These are phyloP conservation scores for Aureobasidium sp. DNA, from an alignment of 2,329 filamentous ascomycete species.

Conservation along the genomic window DNA sequence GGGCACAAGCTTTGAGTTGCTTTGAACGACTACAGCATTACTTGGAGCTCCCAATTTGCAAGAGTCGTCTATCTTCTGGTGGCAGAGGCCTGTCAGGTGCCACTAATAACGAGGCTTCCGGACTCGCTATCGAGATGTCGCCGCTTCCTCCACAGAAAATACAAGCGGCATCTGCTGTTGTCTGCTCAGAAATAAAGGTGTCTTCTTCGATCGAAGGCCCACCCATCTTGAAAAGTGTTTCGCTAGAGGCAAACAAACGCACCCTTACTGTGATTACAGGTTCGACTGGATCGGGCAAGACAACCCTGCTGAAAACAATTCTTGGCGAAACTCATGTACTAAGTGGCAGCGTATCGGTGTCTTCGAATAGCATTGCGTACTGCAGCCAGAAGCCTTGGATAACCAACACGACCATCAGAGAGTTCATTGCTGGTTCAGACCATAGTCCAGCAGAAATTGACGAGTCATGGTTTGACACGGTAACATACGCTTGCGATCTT, in stretches of 20 bases:
- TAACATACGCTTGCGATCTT: conserved; percentile 31
- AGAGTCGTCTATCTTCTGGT: not conserved
- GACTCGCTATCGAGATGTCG: not conserved
- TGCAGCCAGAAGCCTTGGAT: not conserved
- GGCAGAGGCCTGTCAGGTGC: too few relatives aligned
- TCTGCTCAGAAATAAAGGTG: not conserved
- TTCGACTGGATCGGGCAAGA: not conserved
- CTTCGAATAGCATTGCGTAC: not conserved
- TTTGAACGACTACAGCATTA: not conserved
- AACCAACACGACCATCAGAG: not conserved
- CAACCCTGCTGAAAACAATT: not conserved
- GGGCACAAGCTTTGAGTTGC: not conserved
- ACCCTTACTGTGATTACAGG: not conserved
- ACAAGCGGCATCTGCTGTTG: not conserved
- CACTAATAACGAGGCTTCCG: not conserved
- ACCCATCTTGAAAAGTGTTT: not conserved
- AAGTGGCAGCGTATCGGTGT: not conserved
- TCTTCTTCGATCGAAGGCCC: not conserved
- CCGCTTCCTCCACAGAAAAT: not conserved
- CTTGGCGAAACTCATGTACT: not conserved
- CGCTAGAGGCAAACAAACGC: not conserved
- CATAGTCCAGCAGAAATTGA: not conserved
- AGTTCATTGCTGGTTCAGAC: not conserved
- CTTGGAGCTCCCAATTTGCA: not conserved
- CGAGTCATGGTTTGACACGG: conserved; percentile 29